phyloP scores from a whole-genome alignment of 257 asterid species.

The Craterostigma plantagineum region DNA sequence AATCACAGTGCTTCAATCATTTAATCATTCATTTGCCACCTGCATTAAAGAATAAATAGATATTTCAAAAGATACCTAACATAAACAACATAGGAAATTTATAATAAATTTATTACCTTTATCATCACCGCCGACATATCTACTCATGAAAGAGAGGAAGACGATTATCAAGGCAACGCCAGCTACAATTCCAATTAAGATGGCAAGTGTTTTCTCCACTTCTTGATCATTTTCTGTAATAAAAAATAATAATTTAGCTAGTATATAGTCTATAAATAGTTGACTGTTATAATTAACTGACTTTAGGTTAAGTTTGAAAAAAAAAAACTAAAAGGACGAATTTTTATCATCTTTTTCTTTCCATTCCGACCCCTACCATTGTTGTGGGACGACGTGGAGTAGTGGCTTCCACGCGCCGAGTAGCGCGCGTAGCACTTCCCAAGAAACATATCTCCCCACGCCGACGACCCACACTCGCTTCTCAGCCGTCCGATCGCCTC shows the following conservation, averaged over 20 bases:
- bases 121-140: constrained; percentile 38
- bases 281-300: not conserved
- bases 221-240: constrained; percentile 33
- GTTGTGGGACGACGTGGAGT: constrained; percentile 2
- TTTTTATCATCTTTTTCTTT: not conserved
- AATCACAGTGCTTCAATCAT: too few species aligned
- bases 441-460: constrained; percentile 73
- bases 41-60: too few species aligned
- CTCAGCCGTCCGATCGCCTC: constrained; percentile 62
- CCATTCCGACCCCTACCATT: not conserved
- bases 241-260: not conserved
- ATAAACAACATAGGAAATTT: too few species aligned
- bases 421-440: constrained; percentile 84
- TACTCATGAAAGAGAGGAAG: constrained; percentile 57
- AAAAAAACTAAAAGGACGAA: not conserved
- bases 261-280: not conserved
- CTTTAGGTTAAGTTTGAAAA: not conserved
- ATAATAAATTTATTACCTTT: not conserved
- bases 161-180: constrained; percentile 64
- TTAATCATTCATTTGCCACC: too few species aligned
- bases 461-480: constrained; percentile 41
- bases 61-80: too few species aligned
- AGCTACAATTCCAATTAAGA: constrained; percentile 65
- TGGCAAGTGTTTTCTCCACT: constrained; percentile 59
- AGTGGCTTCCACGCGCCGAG: constrained; percentile 49